phyloP scores from a whole-genome alignment of 1,139 yeast species.

The Trichomonascaceae sp. region DNA sequence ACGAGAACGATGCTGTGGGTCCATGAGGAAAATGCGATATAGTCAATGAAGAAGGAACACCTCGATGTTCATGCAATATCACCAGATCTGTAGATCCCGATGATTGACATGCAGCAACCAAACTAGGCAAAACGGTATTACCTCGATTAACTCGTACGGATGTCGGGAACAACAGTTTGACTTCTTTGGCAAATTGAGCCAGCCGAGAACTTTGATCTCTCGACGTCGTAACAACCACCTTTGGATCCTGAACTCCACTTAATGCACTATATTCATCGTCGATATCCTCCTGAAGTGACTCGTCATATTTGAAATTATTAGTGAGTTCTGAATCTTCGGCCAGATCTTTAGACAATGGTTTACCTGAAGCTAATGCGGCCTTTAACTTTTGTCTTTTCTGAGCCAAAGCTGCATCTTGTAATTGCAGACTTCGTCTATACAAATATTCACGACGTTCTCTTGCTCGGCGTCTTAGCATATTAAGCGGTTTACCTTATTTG shows the following conservation, averaged over 20 bases:
- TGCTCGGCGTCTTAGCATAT: constrained; percentile 80
- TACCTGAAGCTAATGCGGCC: constrained; percentile 86
- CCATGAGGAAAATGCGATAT: constrained; percentile 97
- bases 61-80: constrained; percentile 91
- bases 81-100: constrained; percentile 76
- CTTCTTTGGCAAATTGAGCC: constrained; percentile 88
- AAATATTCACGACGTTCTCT: constrained; percentile 92
- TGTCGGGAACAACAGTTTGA: constrained; percentile 83
- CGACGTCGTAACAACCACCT: constrained; percentile 85
- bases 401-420: constrained; percentile 80
- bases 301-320: constrained; percentile 79
- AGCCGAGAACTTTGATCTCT: constrained; percentile 83
- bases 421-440: constrained; percentile 79
- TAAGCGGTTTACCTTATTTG: too few relatives aligned
- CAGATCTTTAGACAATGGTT: constrained; percentile 79
- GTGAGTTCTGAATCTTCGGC: constrained; percentile 83
- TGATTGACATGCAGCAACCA: constrained; percentile 77
- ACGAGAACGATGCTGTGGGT: constrained; percentile 89
- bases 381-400: constrained; percentile 83
- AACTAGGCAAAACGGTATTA: constrained; percentile 76
- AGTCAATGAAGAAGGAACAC: constrained; percentile 93
- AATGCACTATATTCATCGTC: constrained; percentile 91
- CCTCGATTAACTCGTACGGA: constrained; percentile 89
- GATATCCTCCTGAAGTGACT: constrained; percentile 45
- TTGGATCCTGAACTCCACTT: constrained; percentile 89